These are phyloP conservation scores for Aspergillus sclerotialis DNA, from an alignment of 2,329 filamentous ascomycete genomes.

Conservation along the genomic window DNA sequence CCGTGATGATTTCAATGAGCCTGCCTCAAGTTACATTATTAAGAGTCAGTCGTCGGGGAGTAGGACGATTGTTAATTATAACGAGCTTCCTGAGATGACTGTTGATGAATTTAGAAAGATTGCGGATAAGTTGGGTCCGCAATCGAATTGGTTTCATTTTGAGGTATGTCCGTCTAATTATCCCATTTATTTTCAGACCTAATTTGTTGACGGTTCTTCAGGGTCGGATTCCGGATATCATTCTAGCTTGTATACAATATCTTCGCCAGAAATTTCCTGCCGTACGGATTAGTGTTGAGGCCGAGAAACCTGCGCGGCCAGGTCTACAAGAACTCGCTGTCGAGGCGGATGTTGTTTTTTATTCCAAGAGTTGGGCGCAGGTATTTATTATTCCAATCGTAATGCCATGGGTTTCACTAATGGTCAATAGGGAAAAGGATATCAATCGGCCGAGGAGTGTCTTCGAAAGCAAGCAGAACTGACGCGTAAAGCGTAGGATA, in stretches of 20 bases:
- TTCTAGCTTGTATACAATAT: constrained; percentile 51
- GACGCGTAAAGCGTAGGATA: constrained; percentile 44
- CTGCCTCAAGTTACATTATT: constrained; percentile 64
- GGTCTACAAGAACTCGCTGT: constrained; percentile 55
- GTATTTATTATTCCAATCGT: constrained; percentile 38
- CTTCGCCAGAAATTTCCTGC: constrained; percentile 43
- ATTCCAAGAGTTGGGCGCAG: constrained; percentile 64
- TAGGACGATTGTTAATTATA: constrained; percentile 65
- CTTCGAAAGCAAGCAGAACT: constrained; percentile 39
- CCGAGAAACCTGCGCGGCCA: constrained; percentile 60
- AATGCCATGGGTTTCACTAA: too few species aligned
- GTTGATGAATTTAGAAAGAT: constrained; percentile 50
- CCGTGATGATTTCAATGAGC: constrained; percentile 46
- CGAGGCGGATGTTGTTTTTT: constrained; percentile 65
- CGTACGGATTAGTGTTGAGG: constrained; percentile 59
- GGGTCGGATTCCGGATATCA: constrained; percentile 60
- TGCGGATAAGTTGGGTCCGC: constrained; percentile 31
- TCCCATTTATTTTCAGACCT: neutral
- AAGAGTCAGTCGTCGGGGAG: constrained; percentile 53
- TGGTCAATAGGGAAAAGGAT: constrained; percentile 32
- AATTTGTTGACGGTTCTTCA: constrained; percentile 11
- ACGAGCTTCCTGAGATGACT: constrained; percentile 62
- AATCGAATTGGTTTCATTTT: constrained; percentile 60
- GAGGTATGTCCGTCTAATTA: constrained; percentile 44
- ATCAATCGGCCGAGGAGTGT: constrained; percentile 45